A percentile compares a stretch with the other conserved stretches of the same genome.
phyloP scores from a whole-genome alignment of 2,329 filamentous ascomycete genomes.

The Exophiala sp. region DNA sequence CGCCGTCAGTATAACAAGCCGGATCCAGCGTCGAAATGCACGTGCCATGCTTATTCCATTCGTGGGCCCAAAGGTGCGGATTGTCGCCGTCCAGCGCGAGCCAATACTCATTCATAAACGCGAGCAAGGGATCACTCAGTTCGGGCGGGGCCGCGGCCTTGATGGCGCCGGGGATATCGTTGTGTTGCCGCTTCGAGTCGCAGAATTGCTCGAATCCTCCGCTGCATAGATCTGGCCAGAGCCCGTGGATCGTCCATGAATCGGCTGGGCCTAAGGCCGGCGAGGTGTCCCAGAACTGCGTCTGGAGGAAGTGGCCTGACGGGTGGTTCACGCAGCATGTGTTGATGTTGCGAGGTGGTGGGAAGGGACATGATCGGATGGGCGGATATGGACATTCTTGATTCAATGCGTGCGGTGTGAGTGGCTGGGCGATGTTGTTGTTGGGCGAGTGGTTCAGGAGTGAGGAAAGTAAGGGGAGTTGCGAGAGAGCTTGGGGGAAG shows the following conservation, averaged over 20 bases:
- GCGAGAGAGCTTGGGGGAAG: constrained; percentile 5
- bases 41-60: constrained; percentile 71
- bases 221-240: constrained; percentile 65
- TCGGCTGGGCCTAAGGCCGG: constrained; percentile 60
- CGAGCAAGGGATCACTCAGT: constrained; percentile 46
- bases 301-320: constrained; percentile 64
- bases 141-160: background rate
- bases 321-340: constrained; percentile 71
- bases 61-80: constrained; percentile 65
- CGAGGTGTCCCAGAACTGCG: constrained; percentile 70
- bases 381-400: constrained; percentile 17
- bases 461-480: constrained; percentile 17
- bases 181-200: constrained; percentile 56
- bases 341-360: constrained; percentile 36
- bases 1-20: constrained; percentile 56
- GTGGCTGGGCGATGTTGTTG: background rate
- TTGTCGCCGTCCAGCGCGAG: constrained; percentile 61
- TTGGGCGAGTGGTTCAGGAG: constrained; percentile 5
- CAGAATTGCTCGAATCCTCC: constrained; percentile 64
- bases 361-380: constrained; percentile 20
- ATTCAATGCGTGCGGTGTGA: background rate
- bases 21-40: constrained; percentile 60
- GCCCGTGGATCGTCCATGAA: constrained; percentile 68
- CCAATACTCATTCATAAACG: constrained; percentile 67
- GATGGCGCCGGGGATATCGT: constrained; percentile 53